Evolutionary conservation across 139 green algal genomes (phyloP), one percentile per base, ranked within the genome.

Genomic region (Chlorella ohadii): DNA sequence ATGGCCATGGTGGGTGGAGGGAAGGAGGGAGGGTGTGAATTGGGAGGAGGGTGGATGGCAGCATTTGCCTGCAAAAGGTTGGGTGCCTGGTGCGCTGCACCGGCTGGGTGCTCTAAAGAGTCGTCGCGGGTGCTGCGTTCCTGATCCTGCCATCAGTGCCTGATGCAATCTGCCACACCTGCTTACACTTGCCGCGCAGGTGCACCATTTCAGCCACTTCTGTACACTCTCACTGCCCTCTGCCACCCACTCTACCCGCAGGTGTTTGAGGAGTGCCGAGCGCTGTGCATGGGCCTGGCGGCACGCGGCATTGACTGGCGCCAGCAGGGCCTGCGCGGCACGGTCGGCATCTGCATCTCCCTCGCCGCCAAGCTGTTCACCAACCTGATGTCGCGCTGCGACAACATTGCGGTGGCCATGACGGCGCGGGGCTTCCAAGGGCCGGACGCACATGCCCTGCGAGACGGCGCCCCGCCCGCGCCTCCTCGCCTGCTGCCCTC

Each of bases 231-330:
- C n/a, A n/a, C n/a, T n/a, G n/a, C n/a, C n/a, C n/a, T n/a, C n/a
- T n/a, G n/a, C n/a, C n/a, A 2, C 22, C 31, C 3, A 27, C 20
- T 2, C 38, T 6, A 2, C 13, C 59, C 55, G 15, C 72, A 86
- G 81, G 81, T 85, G 34, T 90, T 90, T 85, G 86, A 90, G 41
- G 86, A 90, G 68, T 56, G 51, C 16, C 76, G 86, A 34, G 85
- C 87, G 65, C 81, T 90, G n/a, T 79, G 63, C 74, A n/a, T 90
- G 47, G 86, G 79, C 34, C 81, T 90, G 47, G 86, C 86, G 23
- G 64, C 56, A 19, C 81, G 86, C 11, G 82, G 86, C 57, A 61
- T 90, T 20, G 67, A 90, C 34, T 90, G 82, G 82, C 19, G 33
- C 19, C 47, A 59, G 55, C 66, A 87, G 56, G 86, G 86, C 13